Evolutionary conservation across 345 rosid species (phyloP).

Genomic region (Iberis pinnata): DNA sequence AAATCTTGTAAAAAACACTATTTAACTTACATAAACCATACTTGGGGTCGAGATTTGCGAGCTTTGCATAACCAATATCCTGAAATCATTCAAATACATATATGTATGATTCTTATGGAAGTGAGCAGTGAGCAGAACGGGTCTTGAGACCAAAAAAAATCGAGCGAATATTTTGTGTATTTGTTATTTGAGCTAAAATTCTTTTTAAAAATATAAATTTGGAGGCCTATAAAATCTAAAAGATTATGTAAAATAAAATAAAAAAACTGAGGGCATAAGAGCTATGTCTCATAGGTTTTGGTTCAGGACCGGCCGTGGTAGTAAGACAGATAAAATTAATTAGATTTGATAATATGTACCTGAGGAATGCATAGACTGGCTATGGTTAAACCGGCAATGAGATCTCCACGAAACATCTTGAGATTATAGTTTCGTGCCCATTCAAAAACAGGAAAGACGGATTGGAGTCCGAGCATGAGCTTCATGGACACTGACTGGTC

Average conservation of each 20-base stretch:
- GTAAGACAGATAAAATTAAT: background rate
- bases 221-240: too few species aligned
- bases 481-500: background rate
- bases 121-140: too few species aligned
- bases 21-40: background rate
- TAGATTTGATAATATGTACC: background rate
- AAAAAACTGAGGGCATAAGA: too few species aligned
- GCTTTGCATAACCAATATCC: background rate
- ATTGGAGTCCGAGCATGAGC: background rate
- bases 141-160: too few species aligned
- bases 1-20: too few species aligned
- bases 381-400: background rate
- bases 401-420: background rate
- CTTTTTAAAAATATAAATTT: too few species aligned
- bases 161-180: too few species aligned
- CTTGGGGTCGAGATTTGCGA: background rate
- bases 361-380: background rate
- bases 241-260: too few species aligned
- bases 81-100: background rate
- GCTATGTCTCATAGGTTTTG: too few species aligned
- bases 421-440: background rate
- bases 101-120: too few species aligned
- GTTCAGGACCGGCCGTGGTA: too few species aligned
- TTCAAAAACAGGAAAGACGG: background rate
- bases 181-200: too few species aligned